Evolutionary conservation across 2,329 filamentous ascomycete species (phyloP).

Genomic region (Curvularia hawaiiensis): DNA sequence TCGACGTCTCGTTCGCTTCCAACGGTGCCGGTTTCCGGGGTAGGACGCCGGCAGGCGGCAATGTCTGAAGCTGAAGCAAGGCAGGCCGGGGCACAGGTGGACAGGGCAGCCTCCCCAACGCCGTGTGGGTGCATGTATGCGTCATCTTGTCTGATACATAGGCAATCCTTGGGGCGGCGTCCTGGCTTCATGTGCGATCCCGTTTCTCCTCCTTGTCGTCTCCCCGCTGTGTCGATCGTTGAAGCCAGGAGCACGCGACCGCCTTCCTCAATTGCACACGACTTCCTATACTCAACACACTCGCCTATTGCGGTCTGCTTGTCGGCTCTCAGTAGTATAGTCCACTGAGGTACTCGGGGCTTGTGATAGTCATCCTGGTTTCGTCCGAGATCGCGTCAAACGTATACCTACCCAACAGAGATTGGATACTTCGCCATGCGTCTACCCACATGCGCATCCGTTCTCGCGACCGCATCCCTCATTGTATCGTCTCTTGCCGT

Average conservation of each 20-base stretch:
- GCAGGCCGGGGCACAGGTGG: background rate
- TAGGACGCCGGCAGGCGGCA: background rate
- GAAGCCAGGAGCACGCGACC: constrained; percentile 13
- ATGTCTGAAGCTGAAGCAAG: constrained; percentile 5
- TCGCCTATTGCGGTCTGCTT: background rate
- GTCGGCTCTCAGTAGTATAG: background rate
- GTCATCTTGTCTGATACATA: constrained; percentile 6
- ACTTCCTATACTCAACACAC: background rate
- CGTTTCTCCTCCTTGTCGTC: background rate
- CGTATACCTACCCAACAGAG: background rate
- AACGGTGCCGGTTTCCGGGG: constrained; percentile 6
- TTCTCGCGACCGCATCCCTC: constrained; percentile 27
- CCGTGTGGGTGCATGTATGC: constrained; percentile 3
- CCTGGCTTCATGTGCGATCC: background rate
- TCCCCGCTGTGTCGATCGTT: background rate
- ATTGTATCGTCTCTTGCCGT: constrained; percentile 26
- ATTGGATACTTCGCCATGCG: constrained; percentile 29
- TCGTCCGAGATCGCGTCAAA: background rate
- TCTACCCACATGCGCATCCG: constrained; percentile 30
- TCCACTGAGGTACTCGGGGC: background rate
- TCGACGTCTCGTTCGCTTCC: background rate
- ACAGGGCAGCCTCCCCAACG: background rate
- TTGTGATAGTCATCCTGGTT: background rate
- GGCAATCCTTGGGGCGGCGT: constrained; percentile 1
- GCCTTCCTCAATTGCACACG: constrained; percentile 6